Percentiles rank a stretch among this genome's conserved stretches.
These are phyloP conservation scores for Heritiera littoralis DNA, from an alignment of 345 rosid species.

Conservation along the genomic window DNA sequence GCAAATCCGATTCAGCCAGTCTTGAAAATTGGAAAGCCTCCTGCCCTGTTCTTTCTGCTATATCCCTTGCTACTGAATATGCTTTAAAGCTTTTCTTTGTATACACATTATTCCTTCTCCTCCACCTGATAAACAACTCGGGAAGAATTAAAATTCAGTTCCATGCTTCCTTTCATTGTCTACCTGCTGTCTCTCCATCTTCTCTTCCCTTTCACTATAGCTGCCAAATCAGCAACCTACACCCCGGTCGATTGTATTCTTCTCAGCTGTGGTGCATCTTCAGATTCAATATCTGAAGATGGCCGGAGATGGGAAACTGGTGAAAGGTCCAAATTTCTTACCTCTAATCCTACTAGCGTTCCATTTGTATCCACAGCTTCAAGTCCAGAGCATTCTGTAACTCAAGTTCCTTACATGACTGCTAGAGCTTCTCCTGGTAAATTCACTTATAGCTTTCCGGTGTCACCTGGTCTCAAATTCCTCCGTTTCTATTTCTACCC, in stretches of 20 bases:
- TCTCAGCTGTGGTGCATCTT: slow-evolving; percentile 17
- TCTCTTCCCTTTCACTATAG: neutral
- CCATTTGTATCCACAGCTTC: neutral
- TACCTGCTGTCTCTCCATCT: neutral
- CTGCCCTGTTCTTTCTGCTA: too few species aligned
- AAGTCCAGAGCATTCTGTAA: neutral
- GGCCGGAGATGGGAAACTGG: slow-evolving; percentile 5
- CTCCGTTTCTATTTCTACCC: too few species aligned
- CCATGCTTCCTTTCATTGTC: neutral
- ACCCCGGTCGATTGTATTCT: slow-evolving; percentile 13
- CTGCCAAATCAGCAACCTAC: neutral
- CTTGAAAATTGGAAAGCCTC: too few species aligned
- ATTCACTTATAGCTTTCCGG: slow-evolving; percentile 28
- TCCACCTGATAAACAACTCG: neutral
- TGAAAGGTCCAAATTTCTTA: neutral
- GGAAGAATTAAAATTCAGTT: too few species aligned
- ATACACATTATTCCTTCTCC: too few species aligned
- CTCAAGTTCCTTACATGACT: slow-evolving; percentile 23
- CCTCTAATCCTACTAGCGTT: neutral
- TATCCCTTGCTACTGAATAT: too few species aligned
- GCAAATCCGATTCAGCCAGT: too few species aligned
- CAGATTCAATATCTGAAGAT: neutral
- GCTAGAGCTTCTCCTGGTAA: slow-evolving; percentile 22
- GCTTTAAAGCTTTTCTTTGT: too few species aligned
- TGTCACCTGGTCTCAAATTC: neutral